Evolutionary conservation across 2,329 filamentous ascomycete species (phyloP).

Genomic region (Fusarium chlamydosporum): DNA sequence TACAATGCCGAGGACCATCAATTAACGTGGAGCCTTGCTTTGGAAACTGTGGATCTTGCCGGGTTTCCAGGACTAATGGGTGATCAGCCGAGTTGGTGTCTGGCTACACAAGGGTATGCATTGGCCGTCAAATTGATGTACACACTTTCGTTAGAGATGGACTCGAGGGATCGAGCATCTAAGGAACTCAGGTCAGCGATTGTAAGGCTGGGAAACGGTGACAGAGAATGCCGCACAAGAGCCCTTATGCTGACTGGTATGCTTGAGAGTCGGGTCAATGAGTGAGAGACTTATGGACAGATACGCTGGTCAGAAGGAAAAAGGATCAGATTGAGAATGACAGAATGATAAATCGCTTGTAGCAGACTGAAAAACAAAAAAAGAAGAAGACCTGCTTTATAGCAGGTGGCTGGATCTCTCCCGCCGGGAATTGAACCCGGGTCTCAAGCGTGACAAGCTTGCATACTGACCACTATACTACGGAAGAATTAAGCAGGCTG

Average conservation of each 20-base stretch:
- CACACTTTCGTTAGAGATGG: neutral
- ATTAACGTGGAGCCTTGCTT: neutral
- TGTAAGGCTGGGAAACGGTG: too few relatives aligned
- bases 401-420: constrained; percentile 22
- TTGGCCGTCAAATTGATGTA: neutral
- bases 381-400: constrained; percentile 3
- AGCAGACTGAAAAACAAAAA: neutral
- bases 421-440: constrained; percentile 22
- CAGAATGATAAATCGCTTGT: too few relatives aligned
- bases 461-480: constrained; percentile 26
- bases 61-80: neutral
- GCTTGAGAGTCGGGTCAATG: neutral
- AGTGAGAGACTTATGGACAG: neutral
- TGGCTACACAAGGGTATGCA: neutral
- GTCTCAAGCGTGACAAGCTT: constrained; percentile 23
- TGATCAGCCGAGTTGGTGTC: neutral
- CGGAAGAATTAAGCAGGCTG: constrained; percentile 13
- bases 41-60: neutral
- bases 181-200: neutral
- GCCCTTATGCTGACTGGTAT: too few relatives aligned
- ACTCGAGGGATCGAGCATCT: neutral
- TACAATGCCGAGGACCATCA: neutral
- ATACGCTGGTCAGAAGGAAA: neutral
- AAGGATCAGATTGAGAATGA: too few relatives aligned
- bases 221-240: neutral